Percentiles rank a stretch among this genome's conserved stretches.
phyloP scores from a whole-genome alignment of 257 asterid species.

The Penstemon barbatus region DNA sequence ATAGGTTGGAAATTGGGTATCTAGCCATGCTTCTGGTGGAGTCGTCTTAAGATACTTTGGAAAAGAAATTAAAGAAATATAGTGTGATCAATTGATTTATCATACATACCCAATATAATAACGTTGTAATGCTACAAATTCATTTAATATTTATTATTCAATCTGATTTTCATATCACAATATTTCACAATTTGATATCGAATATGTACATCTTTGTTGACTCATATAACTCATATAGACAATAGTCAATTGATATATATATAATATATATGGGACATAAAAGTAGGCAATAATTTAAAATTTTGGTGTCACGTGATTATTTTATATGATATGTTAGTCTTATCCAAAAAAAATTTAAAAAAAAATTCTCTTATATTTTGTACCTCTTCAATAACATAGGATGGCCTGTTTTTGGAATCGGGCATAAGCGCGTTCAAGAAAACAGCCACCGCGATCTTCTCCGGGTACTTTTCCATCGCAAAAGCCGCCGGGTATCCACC shows the following conservation, averaged over 20 bases:
- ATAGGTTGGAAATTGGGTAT: constrained; percentile 45
- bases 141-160: not conserved
- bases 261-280: not conserved
- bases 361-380: not conserved
- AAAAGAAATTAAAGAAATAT: not conserved
- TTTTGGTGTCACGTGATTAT: too few species aligned
- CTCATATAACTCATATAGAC: too few species aligned
- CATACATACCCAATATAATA: too few species aligned
- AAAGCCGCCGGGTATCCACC: constrained; percentile 53
- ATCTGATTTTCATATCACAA: too few species aligned
- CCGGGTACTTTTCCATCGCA: constrained; percentile 57
- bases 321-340: too few species aligned
- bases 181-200: too few species aligned
- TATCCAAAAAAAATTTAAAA: too few species aligned
- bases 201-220: too few species aligned
- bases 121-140: not conserved
- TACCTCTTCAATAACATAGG: constrained; percentile 60
- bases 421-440: constrained; percentile 64
- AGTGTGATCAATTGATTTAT: not conserved
- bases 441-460: constrained; percentile 49
- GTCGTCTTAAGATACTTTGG: constrained; percentile 49
- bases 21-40: constrained; percentile 55
- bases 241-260: not conserved
- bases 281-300: too few species aligned
- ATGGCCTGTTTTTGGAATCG: constrained; percentile 47